Conservation (phyloP, 805 yeast genomes). For the Ogataea thermomethanolica region DNA sequence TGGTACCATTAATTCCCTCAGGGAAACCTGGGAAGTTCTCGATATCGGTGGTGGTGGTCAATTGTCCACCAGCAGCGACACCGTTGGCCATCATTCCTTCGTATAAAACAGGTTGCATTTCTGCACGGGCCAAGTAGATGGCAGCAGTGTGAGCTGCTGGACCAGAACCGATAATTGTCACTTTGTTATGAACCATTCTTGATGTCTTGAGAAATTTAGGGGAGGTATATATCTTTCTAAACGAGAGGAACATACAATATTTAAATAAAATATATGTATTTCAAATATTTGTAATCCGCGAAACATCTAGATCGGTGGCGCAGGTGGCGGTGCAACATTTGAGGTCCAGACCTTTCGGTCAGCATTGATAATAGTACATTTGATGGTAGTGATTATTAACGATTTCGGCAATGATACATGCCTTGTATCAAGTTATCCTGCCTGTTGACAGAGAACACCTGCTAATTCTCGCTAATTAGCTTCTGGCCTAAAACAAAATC, state of each 20-base stretch:
- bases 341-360: slow-evolving; percentile 2
- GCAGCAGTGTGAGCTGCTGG: slow-evolving; percentile 99
- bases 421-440: background rate
- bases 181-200: slow-evolving; percentile 79
- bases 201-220: slow-evolving; percentile 5
- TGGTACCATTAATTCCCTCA: slow-evolving; percentile 80
- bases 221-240: background rate
- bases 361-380: background rate
- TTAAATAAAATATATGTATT: slow-evolving; percentile 3
- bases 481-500: slow-evolving; percentile 33
- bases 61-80: slow-evolving; percentile 97
- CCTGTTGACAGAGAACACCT: background rate
- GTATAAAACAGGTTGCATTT: slow-evolving; percentile 85
- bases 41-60: slow-evolving; percentile 97
- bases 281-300: slow-evolving; percentile 13
- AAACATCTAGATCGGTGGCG: slow-evolving; percentile 11
- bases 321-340: slow-evolving; percentile 6
- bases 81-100: slow-evolving; percentile 98
- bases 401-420: no score
- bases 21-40: slow-evolving; percentile 99
- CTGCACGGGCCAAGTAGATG: slow-evolving; percentile 94
- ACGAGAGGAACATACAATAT: slow-evolving; percentile 6
- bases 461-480: background rate
- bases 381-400: no score
- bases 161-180: slow-evolving; percentile 91